phyloP scores from a whole-genome alignment of 306 rosid species.

The Mimosa pudica region DNA sequence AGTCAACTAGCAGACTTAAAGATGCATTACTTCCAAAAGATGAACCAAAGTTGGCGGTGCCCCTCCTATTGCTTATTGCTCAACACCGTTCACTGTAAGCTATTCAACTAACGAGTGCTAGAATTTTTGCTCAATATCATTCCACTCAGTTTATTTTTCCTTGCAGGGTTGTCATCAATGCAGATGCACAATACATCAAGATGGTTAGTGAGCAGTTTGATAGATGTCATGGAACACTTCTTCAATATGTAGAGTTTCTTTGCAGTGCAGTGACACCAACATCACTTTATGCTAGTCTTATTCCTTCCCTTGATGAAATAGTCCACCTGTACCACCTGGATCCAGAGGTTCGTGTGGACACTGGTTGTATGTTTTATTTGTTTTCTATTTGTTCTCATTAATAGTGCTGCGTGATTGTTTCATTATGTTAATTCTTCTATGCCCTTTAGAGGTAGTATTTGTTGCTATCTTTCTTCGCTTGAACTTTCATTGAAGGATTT shows the following conservation, averaged over 20 bases:
- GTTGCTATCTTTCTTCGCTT: conserved; percentile 8
- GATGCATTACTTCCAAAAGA: conserved; percentile 91
- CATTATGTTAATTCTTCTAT: conserved; percentile 13
- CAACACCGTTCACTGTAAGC: conserved; percentile 98
- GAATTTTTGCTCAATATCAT: conserved; percentile 9
- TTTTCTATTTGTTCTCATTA: conserved; percentile 2
- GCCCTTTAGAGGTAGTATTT: not conserved
- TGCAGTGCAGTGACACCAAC: conserved; percentile 82
- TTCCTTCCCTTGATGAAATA: conserved; percentile 86
- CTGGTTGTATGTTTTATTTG: conserved; percentile 17
- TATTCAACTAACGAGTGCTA: conserved; percentile 13
- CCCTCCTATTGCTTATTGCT: conserved; percentile 89
- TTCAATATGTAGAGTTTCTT: conserved; percentile 93
- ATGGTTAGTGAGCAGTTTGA: conserved; percentile 97
- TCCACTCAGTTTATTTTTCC: conserved; percentile 33
- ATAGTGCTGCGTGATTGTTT: not conserved
- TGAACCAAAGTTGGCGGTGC: conserved; percentile 84
- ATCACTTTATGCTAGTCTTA: conserved; percentile 71
- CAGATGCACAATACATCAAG: conserved; percentile 94
- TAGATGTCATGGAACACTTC: conserved; percentile 95
- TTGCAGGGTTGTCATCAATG: conserved; percentile 83
- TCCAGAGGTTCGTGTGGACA: conserved; percentile 69
- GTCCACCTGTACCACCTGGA: conserved; percentile 91
- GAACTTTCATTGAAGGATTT: conserved; percentile 25
- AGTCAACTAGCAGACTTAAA: conserved; percentile 88